Evolutionary conservation across 2,329 filamentous ascomycete species (phyloP), one percentile per base, ranked within the genome.

Genomic region (Fusarium sp.): DNA sequence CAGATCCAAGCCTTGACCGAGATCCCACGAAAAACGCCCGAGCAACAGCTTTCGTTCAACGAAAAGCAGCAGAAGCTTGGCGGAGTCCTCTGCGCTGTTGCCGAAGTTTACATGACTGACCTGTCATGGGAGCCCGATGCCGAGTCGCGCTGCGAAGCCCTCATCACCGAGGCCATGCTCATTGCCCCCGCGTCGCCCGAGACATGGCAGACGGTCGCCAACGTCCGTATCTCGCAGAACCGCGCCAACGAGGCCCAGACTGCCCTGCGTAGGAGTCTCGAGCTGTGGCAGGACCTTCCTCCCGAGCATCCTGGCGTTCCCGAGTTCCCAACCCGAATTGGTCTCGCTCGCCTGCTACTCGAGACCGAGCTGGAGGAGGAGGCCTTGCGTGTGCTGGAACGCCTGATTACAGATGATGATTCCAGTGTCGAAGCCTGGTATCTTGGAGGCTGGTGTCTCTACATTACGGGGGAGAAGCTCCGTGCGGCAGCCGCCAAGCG

Each of bases 41-140:
- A 85, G 75, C 80, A 85, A 77, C 82, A 86, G 79, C 79, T 78
- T 22, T 74, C 85, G 27, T 78, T 91, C 45, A 89, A 92, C 31
- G 94, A 90, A 83, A 94, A 94, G 86, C 93, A 93, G 82, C 87
- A 88, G 75, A 97, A 97, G 83, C 88, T 98, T 39, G 94, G 95
- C 3, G 95, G 95, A 77, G 94, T 95, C n/a, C 88, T 99, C 39
- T 99, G 97, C 83, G 95, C 94, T 31, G 94, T 98, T 70, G 92
- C 94, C 8, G 97, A 99, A 85, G 95, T 99, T 59, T 99, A 98
- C 87, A 99, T 99, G 97, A 99, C 97, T 13, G 97, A 99, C 85
- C 85, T 98, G 78, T 97, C 94, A 79, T 97, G 90, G 94, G 95
- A 98, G 84, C 91, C 92, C 62, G 95, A 98, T 80, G 97, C 96